Evolutionary conservation across 2,329 filamentous ascomycete genomes (phyloP).

Genomic region (Pyrenochaeta sp.): DNA sequence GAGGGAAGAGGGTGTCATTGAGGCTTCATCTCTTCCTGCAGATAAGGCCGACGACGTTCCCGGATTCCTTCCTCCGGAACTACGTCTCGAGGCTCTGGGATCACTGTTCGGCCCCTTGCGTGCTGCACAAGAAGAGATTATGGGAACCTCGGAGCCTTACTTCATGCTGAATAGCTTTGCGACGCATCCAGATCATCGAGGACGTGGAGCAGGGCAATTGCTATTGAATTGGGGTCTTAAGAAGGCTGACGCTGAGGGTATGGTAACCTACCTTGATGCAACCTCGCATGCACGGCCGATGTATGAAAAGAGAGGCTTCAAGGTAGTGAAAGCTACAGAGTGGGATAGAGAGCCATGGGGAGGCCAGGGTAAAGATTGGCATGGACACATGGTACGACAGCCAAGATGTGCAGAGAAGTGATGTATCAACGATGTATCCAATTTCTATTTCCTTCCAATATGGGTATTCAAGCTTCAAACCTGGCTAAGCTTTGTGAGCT

Average conservation of each 20-base stretch:
- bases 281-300: slow-evolving; percentile 48
- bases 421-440: too few relatives aligned
- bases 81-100: slow-evolving; percentile 33
- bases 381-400: slow-evolving; percentile 25
- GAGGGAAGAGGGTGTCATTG: neutral
- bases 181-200: slow-evolving; percentile 52
- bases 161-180: slow-evolving; percentile 41
- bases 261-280: slow-evolving; percentile 52
- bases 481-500: too few relatives aligned
- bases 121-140: slow-evolving; percentile 32
- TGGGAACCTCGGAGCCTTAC: slow-evolving; percentile 30
- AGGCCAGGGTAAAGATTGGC: slow-evolving; percentile 33
- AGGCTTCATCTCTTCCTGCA: slow-evolving; percentile 1
- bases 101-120: slow-evolving; percentile 38
- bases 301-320: slow-evolving; percentile 48
- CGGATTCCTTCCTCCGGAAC: slow-evolving; percentile 75
- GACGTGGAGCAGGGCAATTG: slow-evolving; percentile 50
- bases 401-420: neutral
- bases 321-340: slow-evolving; percentile 20
- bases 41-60: slow-evolving; percentile 60
- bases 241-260: slow-evolving; percentile 50
- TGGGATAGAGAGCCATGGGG: slow-evolving; percentile 25
- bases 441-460: too few relatives aligned
- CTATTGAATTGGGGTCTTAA: slow-evolving; percentile 51
- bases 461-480: too few relatives aligned